phyloP scores from a whole-genome alignment of 805 yeast species.

The Wickerhamiella dianesei region DNA sequence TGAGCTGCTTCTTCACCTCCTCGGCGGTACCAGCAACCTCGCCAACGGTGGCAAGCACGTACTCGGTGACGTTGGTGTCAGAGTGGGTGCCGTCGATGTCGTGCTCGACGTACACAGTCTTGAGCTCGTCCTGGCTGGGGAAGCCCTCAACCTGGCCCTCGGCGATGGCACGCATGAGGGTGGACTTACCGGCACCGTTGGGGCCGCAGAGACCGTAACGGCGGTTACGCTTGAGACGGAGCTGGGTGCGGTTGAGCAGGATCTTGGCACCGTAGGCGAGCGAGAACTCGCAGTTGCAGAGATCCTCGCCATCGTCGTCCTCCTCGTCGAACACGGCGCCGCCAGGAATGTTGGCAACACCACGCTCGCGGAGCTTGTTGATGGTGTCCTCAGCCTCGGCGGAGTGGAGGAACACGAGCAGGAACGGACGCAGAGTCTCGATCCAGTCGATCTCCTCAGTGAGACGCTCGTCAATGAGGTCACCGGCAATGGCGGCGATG shows the following conservation, averaged over 20 bases:
- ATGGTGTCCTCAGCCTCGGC: conserved; percentile 76
- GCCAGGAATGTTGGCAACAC: conserved; percentile 95
- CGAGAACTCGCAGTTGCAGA: conserved; percentile 99
- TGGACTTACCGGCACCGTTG: conserved; percentile 99
- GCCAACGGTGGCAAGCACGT: conserved; percentile 72
- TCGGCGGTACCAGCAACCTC: conserved; percentile 66
- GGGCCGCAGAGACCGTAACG: conserved; percentile 99
- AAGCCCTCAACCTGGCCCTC: conserved; percentile 99
- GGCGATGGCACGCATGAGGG: conserved; percentile 94
- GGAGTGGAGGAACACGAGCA: conserved; percentile 92
- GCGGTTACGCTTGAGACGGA: conserved; percentile 89
- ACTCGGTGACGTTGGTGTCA: conserved; percentile 86
- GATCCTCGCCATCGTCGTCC: conserved; percentile 98
- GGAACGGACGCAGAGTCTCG: conserved; percentile 77
- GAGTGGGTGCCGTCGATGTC: conserved; percentile 98
- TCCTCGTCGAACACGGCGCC: conserved; percentile 82
- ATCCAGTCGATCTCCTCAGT: conserved; percentile 89
- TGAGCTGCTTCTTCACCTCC: conserved; percentile 57
- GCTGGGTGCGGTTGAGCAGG: conserved; percentile 97
- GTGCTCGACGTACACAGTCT: conserved; percentile 99
- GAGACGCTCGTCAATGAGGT: conserved; percentile 94
- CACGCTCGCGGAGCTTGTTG: conserved; percentile 89
- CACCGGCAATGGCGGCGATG: conserved; percentile 96
- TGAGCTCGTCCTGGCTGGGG: conserved; percentile 98
- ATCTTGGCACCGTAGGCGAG: conserved; percentile 99